These are phyloP conservation scores for Pyrrhoderma lamaoense DNA, from an alignment of 1,284 basidiomycete genomes.

Conservation along the genomic window DNA sequence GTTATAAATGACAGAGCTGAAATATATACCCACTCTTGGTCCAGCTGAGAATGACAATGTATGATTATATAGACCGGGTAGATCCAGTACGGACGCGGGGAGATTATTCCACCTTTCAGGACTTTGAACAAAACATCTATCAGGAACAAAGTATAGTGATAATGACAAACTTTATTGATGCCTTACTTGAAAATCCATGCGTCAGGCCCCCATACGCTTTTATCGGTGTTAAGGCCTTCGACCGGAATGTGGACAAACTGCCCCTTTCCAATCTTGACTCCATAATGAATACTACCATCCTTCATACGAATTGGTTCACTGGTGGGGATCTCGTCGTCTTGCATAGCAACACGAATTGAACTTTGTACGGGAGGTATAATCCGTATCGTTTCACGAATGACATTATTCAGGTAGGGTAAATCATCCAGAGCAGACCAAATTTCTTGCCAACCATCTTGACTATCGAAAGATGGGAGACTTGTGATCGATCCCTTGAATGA, in stretches of 20 bases:
- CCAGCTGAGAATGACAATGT: conserved; percentile 71
- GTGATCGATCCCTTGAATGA: conserved; percentile 32
- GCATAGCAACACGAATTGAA: conserved; percentile 63
- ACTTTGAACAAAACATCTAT: conserved; percentile 29
- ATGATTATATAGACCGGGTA: conserved; percentile 66
- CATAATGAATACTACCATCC: conserved; percentile 39
- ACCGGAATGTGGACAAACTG: conserved; percentile 67
- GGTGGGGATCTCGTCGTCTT: conserved; percentile 69
- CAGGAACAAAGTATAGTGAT: conserved; percentile 1
- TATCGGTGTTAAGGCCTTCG: conserved; percentile 71
- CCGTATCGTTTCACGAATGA: conserved; percentile 66
- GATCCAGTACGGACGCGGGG: conserved; percentile 48
- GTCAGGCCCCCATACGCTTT: conserved; percentile 65
- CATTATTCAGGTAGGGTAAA: conserved; percentile 71
- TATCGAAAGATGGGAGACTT: conserved; percentile 35
- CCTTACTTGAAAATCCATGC: conserved; percentile 71
- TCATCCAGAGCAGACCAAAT: conserved; percentile 50
- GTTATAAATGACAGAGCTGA: neutral
- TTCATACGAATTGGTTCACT: conserved; percentile 52
- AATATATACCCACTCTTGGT: conserved; percentile 50
- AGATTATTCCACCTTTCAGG: conserved; percentile 74
- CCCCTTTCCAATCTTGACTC: conserved; percentile 52
- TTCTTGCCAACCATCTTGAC: conserved; percentile 18
- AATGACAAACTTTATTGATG: neutral
- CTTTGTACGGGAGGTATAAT: conserved; percentile 77